phyloP scores from a whole-genome alignment of 2,329 filamentous ascomycete species.

The Arthrobotrys musiformis region DNA sequence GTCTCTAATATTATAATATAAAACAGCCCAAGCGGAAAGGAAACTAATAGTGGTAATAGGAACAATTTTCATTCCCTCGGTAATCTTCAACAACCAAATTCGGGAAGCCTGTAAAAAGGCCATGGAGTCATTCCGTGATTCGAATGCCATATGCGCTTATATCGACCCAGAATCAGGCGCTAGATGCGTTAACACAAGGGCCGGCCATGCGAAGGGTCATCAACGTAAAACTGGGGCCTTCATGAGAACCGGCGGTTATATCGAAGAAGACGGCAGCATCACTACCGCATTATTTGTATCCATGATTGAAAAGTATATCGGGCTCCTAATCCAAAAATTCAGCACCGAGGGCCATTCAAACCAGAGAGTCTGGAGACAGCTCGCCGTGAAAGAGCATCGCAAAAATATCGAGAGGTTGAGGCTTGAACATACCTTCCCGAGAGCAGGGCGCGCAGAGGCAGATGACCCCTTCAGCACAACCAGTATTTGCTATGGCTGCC shows the following conservation, averaged over 20 bases:
- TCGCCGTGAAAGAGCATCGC: background rate
- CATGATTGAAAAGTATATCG: background rate
- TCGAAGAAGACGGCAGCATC: background rate
- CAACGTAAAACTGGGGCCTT: background rate
- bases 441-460: background rate
- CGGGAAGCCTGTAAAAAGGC: background rate
- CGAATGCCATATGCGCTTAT: background rate
- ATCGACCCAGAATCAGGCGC: background rate
- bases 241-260: background rate
- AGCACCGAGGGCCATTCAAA: background rate
- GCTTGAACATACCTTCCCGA: background rate
- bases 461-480: background rate
- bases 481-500: conserved; percentile 18
- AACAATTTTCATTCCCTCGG: background rate
- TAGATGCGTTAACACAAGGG: conserved; percentile 1
- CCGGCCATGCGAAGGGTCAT: background rate
- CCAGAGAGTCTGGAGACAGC: background rate
- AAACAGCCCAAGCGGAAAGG: too few species aligned
- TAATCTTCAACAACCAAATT: background rate
- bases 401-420: background rate
- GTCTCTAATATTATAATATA: too few species aligned
- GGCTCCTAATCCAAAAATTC: background rate
- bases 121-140: background rate
- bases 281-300: background rate
- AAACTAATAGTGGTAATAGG: background rate